These are phyloP conservation scores for Dactylellina parvicollis DNA, from an alignment of 2,329 filamentous ascomycete species.

Conservation along the genomic window DNA sequence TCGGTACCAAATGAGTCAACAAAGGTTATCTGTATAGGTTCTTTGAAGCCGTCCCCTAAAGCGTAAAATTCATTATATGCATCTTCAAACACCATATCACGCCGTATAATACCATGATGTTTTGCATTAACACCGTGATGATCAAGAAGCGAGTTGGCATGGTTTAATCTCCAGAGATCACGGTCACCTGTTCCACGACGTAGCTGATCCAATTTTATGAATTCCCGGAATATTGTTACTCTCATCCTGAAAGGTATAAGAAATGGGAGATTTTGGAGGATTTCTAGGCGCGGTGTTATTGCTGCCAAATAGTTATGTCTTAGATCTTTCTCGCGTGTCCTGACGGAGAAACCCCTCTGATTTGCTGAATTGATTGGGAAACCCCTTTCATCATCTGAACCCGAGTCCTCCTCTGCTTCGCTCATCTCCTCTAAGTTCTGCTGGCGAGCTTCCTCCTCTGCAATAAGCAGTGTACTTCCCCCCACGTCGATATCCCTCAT, in stretches of 20 bases:
- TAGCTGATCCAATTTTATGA: constrained; percentile 83
- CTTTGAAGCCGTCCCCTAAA: constrained; percentile 84
- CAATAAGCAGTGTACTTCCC: constrained; percentile 84
- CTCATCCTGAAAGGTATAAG: constrained; percentile 91
- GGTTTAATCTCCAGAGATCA: constrained; percentile 52
- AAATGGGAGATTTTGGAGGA: constrained; percentile 95
- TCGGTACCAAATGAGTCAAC: constrained; percentile 86
- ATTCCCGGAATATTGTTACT: constrained; percentile 91
- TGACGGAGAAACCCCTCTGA: constrained; percentile 72
- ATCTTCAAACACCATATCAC: constrained; percentile 83
- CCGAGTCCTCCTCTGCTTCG: constrained; percentile 69
- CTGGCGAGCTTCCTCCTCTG: constrained; percentile 82
- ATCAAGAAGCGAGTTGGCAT: constrained; percentile 60
- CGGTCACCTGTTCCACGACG: constrained; percentile 60
- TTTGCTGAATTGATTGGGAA: constrained; percentile 72
- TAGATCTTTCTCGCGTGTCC: constrained; percentile 65
- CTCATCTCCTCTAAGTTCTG: constrained; percentile 74
- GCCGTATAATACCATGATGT: constrained; percentile 81
- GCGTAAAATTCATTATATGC: constrained; percentile 84
- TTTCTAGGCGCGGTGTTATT: constrained; percentile 85
- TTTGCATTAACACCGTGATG: constrained; percentile 64
- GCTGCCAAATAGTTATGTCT: constrained; percentile 73
- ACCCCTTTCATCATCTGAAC: constrained; percentile 63
- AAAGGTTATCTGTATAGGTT: constrained; percentile 96
- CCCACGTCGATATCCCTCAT: constrained; percentile 94